Conservation (phyloP, 176 grass and related monocot genomes). For the Avena eriantha region DNA sequence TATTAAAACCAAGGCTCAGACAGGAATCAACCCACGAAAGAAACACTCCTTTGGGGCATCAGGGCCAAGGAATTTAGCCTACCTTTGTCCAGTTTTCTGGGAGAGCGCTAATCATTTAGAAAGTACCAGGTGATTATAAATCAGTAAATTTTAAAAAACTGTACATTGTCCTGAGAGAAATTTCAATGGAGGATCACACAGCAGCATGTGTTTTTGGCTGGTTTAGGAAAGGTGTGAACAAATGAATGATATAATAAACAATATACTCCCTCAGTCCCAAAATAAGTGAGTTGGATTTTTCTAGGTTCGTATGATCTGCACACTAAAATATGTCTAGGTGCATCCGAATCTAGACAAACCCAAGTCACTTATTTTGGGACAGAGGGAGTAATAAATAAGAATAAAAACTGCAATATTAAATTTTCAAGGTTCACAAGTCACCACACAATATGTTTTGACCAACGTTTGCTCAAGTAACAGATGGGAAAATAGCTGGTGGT, state of each 20-base stretch:
- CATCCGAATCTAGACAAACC: no score
- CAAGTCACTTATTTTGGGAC: no score
- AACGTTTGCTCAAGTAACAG: conserved; percentile 3
- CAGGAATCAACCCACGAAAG: conserved; percentile 16
- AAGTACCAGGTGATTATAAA: neutral
- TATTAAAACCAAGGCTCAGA: neutral
- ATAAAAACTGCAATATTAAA: neutral
- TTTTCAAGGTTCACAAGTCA: conserved; percentile 28
- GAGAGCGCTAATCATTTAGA: neutral
- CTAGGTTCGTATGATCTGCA: no score
- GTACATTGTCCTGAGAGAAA: neutral
- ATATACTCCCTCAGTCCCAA: neutral
- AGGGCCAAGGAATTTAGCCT: neutral
- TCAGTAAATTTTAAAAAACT: neutral
- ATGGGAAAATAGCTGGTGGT: neutral
- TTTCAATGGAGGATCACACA: conserved; percentile 1
- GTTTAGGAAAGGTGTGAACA: neutral
- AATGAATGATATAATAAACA: neutral
- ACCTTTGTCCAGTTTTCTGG: no score
- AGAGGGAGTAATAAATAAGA: neutral
- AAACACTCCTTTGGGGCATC: neutral
- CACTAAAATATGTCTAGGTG: no score
- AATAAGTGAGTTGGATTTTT: no score
- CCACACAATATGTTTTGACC: neutral
- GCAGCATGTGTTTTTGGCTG: neutral